A percentile compares a stretch with the other conserved stretches of the same genome.
These are phyloP conservation scores for Fusarium goolgardi DNA, from an alignment of 2,329 filamentous ascomycete genomes.

Conservation along the genomic window DNA sequence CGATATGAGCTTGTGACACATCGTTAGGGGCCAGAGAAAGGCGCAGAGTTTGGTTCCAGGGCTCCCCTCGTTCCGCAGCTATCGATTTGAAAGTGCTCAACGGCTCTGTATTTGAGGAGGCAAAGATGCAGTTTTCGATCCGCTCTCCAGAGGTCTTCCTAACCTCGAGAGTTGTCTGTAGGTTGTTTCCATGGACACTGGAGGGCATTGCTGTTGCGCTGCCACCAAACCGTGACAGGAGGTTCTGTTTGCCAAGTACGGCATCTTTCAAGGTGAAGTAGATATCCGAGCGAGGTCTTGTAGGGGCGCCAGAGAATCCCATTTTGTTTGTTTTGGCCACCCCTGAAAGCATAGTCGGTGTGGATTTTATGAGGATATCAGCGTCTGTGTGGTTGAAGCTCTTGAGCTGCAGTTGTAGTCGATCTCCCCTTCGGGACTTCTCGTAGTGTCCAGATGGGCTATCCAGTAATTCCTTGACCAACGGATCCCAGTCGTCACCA, in stretches of 20 bases:
- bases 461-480: constrained; percentile 78
- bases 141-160: constrained; percentile 81
- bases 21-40: constrained; percentile 82
- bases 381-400: constrained; percentile 82
- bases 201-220: constrained; percentile 77
- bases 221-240: constrained; percentile 75
- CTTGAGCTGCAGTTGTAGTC: constrained; percentile 82
- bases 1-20: constrained; percentile 84
- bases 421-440: constrained; percentile 77
- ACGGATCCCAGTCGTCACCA: constrained; percentile 76
- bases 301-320: constrained; percentile 92
- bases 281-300: constrained; percentile 90
- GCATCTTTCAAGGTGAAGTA: constrained; percentile 88
- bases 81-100: constrained; percentile 90
- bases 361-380: constrained; percentile 83
- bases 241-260: constrained; percentile 79
- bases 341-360: constrained; percentile 86
- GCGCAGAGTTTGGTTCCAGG: constrained; percentile 89
- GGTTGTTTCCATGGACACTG: constrained; percentile 73
- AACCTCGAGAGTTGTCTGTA: constrained; percentile 92
- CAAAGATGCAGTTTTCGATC: constrained; percentile 87
- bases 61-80: constrained; percentile 79
- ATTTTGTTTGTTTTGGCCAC: constrained; percentile 87
- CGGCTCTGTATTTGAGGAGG: constrained; percentile 82
- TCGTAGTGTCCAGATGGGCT: constrained; percentile 80